These are phyloP conservation scores for Biancaea sappan DNA, from an alignment of 306 rosid species.

Conservation along the genomic window DNA sequence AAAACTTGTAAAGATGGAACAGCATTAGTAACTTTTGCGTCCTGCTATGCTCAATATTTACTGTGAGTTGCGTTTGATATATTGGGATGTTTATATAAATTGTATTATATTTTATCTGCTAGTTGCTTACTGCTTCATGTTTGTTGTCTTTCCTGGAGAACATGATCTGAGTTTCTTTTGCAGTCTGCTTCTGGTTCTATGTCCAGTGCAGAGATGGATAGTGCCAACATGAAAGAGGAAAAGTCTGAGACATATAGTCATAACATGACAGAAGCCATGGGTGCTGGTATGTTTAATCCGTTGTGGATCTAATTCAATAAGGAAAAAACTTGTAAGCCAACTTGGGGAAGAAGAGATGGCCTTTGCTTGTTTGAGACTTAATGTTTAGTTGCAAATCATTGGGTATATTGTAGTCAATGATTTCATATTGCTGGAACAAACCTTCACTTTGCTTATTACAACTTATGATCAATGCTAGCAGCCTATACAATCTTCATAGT, in stretches of 20 bases:
- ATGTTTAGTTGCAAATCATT: neutral
- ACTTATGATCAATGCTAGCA: conserved; percentile 14
- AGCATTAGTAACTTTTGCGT: neutral
- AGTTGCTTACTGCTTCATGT: neutral
- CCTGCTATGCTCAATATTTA: conserved; percentile 4
- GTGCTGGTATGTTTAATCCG: conserved; percentile 76
- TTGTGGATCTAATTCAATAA: conserved; percentile 23
- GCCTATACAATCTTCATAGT: conserved; percentile 23
- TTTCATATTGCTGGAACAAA: conserved; percentile 2
- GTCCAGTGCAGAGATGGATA: conserved; percentile 62
- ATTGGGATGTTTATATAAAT: neutral
- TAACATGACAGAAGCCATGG: conserved; percentile 95
- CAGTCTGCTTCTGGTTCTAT: conserved; percentile 79
- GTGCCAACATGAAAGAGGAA: conserved; percentile 55
- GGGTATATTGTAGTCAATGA: conserved; percentile 10
- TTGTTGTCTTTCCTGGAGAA: conserved; percentile 9
- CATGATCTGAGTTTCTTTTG: conserved; percentile 33
- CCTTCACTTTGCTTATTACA: conserved; percentile 5
- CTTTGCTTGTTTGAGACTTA: conserved; percentile 27
- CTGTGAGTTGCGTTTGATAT: neutral
- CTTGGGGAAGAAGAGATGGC: conserved; percentile 14
- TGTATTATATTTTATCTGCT: neutral
- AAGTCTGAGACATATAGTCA: conserved; percentile 75
- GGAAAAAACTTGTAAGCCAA: conserved; percentile 6
- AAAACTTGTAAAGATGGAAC: conserved; percentile 1